phyloP scores from a whole-genome alignment of 2,329 filamentous ascomycete genomes.

The Immersiporthe knoxdaviesiana region DNA sequence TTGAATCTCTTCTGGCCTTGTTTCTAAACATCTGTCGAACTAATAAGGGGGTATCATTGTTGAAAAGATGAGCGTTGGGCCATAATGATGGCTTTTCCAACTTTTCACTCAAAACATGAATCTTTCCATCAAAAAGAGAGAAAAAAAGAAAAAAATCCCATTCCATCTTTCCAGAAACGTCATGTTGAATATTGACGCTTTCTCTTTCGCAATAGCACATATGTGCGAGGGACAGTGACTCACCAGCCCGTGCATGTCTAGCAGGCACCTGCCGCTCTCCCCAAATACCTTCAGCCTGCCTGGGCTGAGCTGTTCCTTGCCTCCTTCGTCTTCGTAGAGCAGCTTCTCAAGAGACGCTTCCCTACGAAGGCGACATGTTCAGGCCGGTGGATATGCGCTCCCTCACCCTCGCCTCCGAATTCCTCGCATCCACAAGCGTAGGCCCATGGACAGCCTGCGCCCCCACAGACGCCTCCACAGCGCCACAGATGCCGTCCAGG shows the following conservation, averaged over 20 bases:
- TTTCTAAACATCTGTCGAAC: not conserved
- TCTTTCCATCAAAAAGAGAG: not conserved
- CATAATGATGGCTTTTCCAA: not conserved
- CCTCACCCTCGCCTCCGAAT: not conserved
- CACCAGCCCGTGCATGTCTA: no score
- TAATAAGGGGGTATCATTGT: conserved; percentile 15
- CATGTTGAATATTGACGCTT: conserved; percentile 17
- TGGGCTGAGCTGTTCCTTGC: not conserved
- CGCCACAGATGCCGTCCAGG: conserved; percentile 1
- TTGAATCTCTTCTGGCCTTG: not conserved
- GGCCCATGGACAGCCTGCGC: not conserved
- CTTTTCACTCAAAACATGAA: not conserved
- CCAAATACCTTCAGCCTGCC: not conserved
- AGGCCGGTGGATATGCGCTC: conserved; percentile 2
- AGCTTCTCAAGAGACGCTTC: no score
- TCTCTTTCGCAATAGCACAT: not conserved
- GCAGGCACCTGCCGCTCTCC: not conserved
- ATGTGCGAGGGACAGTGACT: not conserved
- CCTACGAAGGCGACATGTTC: not conserved
- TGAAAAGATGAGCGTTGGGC: conserved; percentile 12
- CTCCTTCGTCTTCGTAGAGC: not conserved
- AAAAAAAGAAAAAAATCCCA: not conserved
- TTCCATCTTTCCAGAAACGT: not conserved
- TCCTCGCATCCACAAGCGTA: conserved; percentile 7
- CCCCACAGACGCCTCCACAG: not conserved